Evolutionary conservation across 208 protist genomes (phyloP), one percentile per base, ranked within the genome.

Genomic region (Trypanosoma cruzi): DNA sequence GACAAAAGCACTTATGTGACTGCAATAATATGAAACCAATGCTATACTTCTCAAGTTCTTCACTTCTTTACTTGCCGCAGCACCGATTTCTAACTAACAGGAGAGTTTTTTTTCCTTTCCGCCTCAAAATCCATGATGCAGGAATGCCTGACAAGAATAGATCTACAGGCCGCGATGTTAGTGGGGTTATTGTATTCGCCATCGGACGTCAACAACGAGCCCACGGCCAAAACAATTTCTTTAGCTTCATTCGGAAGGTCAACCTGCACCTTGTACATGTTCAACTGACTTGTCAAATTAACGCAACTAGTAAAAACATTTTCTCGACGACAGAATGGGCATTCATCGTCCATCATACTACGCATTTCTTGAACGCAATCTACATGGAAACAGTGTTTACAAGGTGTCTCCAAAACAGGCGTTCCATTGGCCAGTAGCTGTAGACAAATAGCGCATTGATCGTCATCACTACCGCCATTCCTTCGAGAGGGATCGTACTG

Each of bases 381-480:
- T 1, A 88, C 87, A 56, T 93, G 87, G 46, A 89, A 89, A 56
- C 71, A 83, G 54, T 89, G 87, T n/a, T 77, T 61, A 66, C 87
- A 93, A 28, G 18, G 64, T n/a, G 82, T 86, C 58, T 78, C 63
- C 13, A 89, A 68, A n/a, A 84, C 73, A 7, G 81, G 77, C 32
- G 50, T 58, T 14, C 71, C 77, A 57, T 77, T 66, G 24, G 50
- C 64, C 7, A 93, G 65, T 0, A 61, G 46, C 32, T 73, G 69
- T 4, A 89, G 70, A 32, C 87, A 93, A 40, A 88, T 83, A 10
- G 68, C 57, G 58, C 87, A 93, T n/a, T 53, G 52, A 14, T 82
- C 80, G 6, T 70, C 72, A 32, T 64, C 63, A 44, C 57, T 64
- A 24, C 56, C 18, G 70, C 71, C 57, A 75, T 55, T 14, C 56